Evolutionary conservation across 1,284 basidiomycete species (phyloP).

Genomic region (Ceratobasidium theobromae): DNA sequence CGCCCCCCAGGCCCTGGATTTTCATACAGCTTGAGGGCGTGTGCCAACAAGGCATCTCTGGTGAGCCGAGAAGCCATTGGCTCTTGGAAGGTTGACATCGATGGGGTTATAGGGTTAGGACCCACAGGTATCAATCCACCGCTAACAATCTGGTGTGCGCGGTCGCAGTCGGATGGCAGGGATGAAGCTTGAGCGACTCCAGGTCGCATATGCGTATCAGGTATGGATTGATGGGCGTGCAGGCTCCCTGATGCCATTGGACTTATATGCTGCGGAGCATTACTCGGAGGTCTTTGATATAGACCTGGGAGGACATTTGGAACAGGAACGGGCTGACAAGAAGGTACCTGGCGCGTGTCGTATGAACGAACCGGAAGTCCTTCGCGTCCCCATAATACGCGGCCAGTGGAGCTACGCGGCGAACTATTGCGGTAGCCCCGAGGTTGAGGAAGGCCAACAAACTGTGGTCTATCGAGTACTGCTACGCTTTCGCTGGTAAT

Average conservation of each 20-base stretch:
- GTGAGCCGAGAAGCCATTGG: conserved; percentile 37
- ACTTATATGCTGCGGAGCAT: background rate
- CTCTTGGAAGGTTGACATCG: conserved; percentile 12
- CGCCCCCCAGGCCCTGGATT: conserved; percentile 29
- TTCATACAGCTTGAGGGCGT: conserved; percentile 40
- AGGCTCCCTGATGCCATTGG: background rate
- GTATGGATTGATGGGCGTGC: background rate
- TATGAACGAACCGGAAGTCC: conserved; percentile 23
- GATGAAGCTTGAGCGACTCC: background rate
- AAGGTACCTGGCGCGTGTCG: background rate
- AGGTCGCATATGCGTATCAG: background rate
- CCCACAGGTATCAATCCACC: background rate
- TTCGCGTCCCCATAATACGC: conserved; percentile 28
- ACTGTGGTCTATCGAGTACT: conserved; percentile 6
- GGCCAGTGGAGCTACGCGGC: background rate
- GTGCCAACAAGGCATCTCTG: conserved; percentile 40
- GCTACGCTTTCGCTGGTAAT: conserved; percentile 14
- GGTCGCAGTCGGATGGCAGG: background rate
- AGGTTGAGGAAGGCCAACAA: conserved; percentile 14
- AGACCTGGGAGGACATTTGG: background rate
- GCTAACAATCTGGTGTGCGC: background rate
- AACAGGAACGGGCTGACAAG: background rate
- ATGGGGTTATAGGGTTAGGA: background rate
- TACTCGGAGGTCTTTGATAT: background rate
- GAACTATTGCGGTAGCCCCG: conserved; percentile 15